Conservation (phyloP, 2,329 filamentous ascomycete genomes). For the Colletotrichum somersetense region DNA sequence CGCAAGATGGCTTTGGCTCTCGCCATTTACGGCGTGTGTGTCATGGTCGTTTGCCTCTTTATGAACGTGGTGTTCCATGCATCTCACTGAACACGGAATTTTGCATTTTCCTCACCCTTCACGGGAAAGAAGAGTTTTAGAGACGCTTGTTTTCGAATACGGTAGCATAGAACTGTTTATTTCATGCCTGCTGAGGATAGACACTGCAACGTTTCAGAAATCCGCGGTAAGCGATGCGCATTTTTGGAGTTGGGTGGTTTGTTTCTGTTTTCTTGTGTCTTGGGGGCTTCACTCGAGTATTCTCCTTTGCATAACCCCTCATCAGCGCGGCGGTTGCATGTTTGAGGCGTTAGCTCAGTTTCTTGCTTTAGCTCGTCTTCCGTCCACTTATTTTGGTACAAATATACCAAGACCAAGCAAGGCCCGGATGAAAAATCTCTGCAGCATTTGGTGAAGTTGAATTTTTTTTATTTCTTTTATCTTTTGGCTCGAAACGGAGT, state of each 20-base stretch:
- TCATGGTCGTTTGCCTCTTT: conserved; percentile 89
- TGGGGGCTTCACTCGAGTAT: not conserved
- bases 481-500: conserved; percentile 20
- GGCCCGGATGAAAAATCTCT: not conserved
- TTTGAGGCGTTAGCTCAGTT: conserved; percentile 16
- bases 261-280: not conserved
- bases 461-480: too few relatives aligned
- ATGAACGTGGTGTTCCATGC: conserved; percentile 87
- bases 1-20: conserved; percentile 81
- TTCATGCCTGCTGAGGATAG: conserved; percentile 34
- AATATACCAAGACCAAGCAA: not conserved
- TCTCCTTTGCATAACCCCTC: conserved; percentile 5
- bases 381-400: not conserved
- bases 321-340: conserved; percentile 30
- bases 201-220: conserved; percentile 1
- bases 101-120: not conserved
- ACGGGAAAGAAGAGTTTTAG: conserved; percentile 6
- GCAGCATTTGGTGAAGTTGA: not conserved
- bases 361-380: not conserved
- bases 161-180: conserved; percentile 2
- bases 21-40: conserved; percentile 84
- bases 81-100: conserved; percentile 62
- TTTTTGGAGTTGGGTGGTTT: conserved; percentile 28
- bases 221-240: conserved; percentile 22
- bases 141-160: conserved; percentile 23